Percentiles rank a stretch among this genome's conserved stretches.
These are phyloP conservation scores for Fraxinus cuspidata DNA, from an alignment of 257 asterid species.

Conservation along the genomic window DNA sequence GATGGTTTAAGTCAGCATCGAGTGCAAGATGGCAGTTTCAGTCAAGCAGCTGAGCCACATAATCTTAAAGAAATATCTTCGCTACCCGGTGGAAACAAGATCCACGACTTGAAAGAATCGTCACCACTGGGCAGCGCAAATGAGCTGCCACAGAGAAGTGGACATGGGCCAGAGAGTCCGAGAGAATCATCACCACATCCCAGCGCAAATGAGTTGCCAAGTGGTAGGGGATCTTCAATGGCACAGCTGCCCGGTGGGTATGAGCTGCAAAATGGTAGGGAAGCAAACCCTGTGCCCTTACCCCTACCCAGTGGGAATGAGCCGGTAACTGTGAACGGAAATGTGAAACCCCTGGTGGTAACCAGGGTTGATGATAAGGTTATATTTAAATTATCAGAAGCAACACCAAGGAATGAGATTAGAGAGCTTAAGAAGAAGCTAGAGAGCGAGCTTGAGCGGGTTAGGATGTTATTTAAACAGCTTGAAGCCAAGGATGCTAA, in stretches of 20 bases:
- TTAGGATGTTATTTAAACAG: constrained; percentile 48
- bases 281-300: not conserved
- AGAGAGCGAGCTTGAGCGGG: constrained; percentile 61
- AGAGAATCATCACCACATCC: not conserved
- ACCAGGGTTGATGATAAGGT: constrained; percentile 61
- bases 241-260: constrained; percentile 13
- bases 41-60: not conserved
- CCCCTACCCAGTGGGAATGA: not conserved
- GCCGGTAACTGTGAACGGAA: constrained; percentile 25
- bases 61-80: not conserved
- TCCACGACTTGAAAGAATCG: not conserved
- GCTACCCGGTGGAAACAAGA: not conserved
- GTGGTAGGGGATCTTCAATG: constrained; percentile 9
- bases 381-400: constrained; percentile 52
- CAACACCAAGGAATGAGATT: constrained; percentile 50
- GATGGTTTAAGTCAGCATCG: not conserved
- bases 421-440: constrained; percentile 53
- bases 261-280: constrained; percentile 21
- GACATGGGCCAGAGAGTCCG: not conserved
- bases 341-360: constrained; percentile 42
- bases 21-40: not conserved
- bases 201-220: not conserved
- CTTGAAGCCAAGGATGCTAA: constrained; percentile 53
- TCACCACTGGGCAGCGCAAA: not conserved
- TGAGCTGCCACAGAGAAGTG: not conserved